Percentiles rank a stretch among this genome's conserved stretches.
Evolutionary conservation across 768 basidiomycete species (phyloP).

Genomic region (Flagelloscypha sp.): DNA sequence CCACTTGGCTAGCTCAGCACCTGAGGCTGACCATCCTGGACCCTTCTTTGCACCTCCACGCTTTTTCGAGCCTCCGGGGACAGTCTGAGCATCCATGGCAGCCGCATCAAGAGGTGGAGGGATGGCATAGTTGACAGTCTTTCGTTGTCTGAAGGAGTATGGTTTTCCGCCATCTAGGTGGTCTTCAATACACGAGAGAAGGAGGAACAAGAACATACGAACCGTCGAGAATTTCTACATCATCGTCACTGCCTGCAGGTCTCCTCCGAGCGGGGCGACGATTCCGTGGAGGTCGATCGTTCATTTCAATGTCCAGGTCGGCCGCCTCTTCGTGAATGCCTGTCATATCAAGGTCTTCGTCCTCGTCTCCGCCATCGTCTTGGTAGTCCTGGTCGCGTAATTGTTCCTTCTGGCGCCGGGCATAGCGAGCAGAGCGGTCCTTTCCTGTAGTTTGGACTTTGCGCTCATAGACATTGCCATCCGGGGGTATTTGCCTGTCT

Average conservation of each 20-base stretch:
- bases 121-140: constrained; percentile 70
- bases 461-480: too few species aligned
- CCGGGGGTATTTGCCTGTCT: too few species aligned
- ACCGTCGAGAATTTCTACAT: too few species aligned
- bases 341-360: constrained; percentile 24
- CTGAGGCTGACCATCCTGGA: constrained; percentile 72
- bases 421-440: constrained; percentile 55
- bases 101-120: constrained; percentile 72
- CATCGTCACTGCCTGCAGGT: constrained; percentile 26
- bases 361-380: constrained; percentile 28
- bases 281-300: constrained; percentile 20
- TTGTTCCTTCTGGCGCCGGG: constrained; percentile 32
- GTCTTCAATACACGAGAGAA: too few species aligned
- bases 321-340: too few species aligned
- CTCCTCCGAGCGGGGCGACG: constrained; percentile 11
- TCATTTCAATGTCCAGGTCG: constrained; percentile 34
- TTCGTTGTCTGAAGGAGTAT: constrained; percentile 59
- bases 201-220: too few species aligned
- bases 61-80: constrained; percentile 20
- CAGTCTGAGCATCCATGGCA: constrained; percentile 33
- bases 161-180: constrained; percentile 47
- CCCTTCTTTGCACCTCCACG: constrained; percentile 32
- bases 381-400: constrained; percentile 28
- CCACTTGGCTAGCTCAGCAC: constrained; percentile 70
- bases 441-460: too few species aligned